Percentiles rank a stretch among this genome's conserved stretches.
These are phyloP conservation scores for Babesia caballi DNA, from an alignment of 169 alveolate species.

Conservation along the genomic window DNA sequence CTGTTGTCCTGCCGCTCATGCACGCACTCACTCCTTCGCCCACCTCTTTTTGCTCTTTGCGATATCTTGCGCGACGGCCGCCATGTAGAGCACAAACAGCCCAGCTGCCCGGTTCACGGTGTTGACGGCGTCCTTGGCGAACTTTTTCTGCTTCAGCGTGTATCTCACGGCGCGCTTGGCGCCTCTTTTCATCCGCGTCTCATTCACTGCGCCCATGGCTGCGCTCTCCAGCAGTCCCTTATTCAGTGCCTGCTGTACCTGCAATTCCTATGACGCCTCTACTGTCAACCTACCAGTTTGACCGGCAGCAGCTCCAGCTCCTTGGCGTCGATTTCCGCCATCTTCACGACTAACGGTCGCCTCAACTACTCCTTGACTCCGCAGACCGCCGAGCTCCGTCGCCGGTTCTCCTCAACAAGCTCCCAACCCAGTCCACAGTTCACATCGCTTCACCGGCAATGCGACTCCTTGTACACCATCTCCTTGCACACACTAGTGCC, in stretches of 20 bases:
- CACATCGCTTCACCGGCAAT: not conserved
- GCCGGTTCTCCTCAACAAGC: too few relatives aligned
- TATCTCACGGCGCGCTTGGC: conserved; percentile 31
- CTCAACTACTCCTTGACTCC: too few relatives aligned
- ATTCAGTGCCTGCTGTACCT: conserved; percentile 58
- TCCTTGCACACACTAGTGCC: not conserved
- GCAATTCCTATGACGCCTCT: not conserved
- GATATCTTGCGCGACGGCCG: conserved; percentile 50
- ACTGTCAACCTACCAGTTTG: conserved; percentile 12
- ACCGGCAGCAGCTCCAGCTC: conserved; percentile 55
- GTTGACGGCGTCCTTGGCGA: conserved; percentile 46
- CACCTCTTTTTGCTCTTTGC: conserved; percentile 58
- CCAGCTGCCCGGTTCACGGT: conserved; percentile 58
- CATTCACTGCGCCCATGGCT: not conserved
- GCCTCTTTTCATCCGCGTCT: not conserved
- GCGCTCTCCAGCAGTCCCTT: conserved; percentile 20
- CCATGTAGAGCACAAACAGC: conserved; percentile 56
- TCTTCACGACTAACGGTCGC: not conserved
- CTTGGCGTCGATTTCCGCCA: conserved; percentile 34
- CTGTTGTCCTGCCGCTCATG: conserved; percentile 25
- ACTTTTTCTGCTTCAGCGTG: conserved; percentile 32
- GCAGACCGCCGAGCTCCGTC: too few relatives aligned
- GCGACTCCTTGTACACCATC: not conserved
- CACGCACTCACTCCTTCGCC: not conserved
- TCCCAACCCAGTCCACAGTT: too few relatives aligned